phyloP scores from a whole-genome alignment of 2,329 filamentous ascomycete genomes.

The Calonectria henricotiae region DNA sequence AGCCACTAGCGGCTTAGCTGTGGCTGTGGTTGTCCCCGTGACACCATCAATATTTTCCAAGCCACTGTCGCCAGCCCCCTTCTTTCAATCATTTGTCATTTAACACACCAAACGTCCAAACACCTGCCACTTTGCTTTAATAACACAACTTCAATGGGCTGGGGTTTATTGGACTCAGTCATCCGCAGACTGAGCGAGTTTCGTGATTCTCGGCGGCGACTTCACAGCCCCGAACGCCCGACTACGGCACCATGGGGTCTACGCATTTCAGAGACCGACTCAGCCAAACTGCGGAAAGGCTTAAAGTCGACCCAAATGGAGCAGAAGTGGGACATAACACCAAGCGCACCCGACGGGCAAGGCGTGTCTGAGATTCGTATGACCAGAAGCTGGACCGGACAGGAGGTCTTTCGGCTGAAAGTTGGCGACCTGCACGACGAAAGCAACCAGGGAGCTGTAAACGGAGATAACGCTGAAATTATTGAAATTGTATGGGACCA shows the following conservation, averaged over 20 bases:
- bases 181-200: neutral
- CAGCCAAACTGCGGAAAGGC: neutral
- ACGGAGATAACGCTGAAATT: neutral
- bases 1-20: neutral
- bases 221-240: neutral
- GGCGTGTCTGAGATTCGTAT: neutral
- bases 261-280: neutral
- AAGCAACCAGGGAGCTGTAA: no score
- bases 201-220: neutral
- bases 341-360: neutral
- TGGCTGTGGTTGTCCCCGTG: neutral
- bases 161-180: neutral
- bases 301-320: conserved; percentile 12
- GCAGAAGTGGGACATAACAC: conserved; percentile 8
- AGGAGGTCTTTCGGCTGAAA: neutral
- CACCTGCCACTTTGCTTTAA: neutral
- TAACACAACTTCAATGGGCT: neutral
- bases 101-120: neutral
- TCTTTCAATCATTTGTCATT: neutral
- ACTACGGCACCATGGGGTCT: neutral
- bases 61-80: neutral
- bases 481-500: neutral
- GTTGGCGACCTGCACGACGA: neutral
- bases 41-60: neutral
- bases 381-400: neutral